Evolutionary conservation across 352 stramenopile genomes (phyloP), one percentile per base, ranked within the genome.

Genomic region (Phytophthora rubi): DNA sequence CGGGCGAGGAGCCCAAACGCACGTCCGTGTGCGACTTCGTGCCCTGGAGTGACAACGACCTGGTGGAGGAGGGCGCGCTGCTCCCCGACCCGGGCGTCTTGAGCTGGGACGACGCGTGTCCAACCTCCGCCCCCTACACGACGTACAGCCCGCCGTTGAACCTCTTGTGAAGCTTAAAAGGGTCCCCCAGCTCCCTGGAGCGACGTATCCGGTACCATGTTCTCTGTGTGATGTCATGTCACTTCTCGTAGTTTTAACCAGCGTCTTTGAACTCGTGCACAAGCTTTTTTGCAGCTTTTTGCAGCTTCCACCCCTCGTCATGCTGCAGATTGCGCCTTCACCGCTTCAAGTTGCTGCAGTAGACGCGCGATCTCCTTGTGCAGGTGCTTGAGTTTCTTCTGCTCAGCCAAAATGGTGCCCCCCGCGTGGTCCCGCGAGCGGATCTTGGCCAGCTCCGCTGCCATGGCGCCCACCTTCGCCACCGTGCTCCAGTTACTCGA

Each of bases 401-500:
- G 75, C 33, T 94, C 83, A 1, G 69, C 37, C 10, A 54, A 42
- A 47, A 93, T 76, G 35, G 75, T 80, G 18, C 89, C 82, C 23
- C 74, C 77, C 0, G 75, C 75, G 42, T 91, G 80, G 57, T 90
- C 80, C 33, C 70, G 74, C 33, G 71, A 74, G 2, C 83, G 82
- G 45, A 91, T 88, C 12, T 68, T 74, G 16, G 68, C 75, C 18
- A 94, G 62, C 53, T 92, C 82, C 6, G 71, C 21, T 10, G 79
- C 66, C 65, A 92, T 79, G 6, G 75, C 77, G 28, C 72, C 67
- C 32, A 93, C 82, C 28, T 92, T 94, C 2, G 81, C 76, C n/a
- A 93, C 70, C 0, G 85, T 93, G 53, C 75, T 89, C 80, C 82
- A 88, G 56, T 76, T 81, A 55, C 73, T 87, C 33, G 77, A 70